phyloP scores from a whole-genome alignment of 2,329 filamentous ascomycete species.

The Xylariomycetidae sp. region DNA sequence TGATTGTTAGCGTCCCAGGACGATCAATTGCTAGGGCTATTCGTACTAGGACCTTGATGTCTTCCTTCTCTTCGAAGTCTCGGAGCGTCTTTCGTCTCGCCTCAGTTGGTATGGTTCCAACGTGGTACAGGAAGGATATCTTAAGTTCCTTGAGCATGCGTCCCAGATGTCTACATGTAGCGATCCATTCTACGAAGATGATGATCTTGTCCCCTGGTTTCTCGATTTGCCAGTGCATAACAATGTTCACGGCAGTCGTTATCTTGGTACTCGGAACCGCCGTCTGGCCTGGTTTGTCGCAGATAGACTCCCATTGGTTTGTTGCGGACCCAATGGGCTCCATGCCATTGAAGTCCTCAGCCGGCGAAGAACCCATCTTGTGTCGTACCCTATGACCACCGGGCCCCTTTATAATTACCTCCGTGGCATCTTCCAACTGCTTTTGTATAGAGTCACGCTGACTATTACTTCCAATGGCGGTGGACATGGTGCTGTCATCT shows the following conservation, averaged over 20 bases:
- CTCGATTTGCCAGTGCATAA: conserved; percentile 2
- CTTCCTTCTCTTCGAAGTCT: conserved; percentile 10
- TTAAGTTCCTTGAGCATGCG: conserved; percentile 25
- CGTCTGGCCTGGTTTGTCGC: neutral
- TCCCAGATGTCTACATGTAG: conserved; percentile 29
- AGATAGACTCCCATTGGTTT: conserved; percentile 4
- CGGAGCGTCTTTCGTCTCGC: conserved; percentile 16
- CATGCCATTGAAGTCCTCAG: too few relatives aligned
- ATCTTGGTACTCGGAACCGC: conserved; percentile 7
- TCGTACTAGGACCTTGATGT: conserved; percentile 32
- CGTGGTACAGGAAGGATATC: conserved; percentile 34
- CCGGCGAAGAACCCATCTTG: too few relatives aligned
- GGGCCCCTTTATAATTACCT: too few relatives aligned
- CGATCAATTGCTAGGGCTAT: too few relatives aligned
- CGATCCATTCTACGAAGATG: conserved; percentile 17
- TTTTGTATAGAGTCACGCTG: too few relatives aligned
- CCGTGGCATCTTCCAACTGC: too few relatives aligned
- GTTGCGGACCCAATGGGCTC: too few relatives aligned
- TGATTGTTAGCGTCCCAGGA: conserved; percentile 3
- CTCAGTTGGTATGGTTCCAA: conserved; percentile 14
- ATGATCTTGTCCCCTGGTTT: conserved; percentile 9
- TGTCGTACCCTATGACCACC: too few relatives aligned
- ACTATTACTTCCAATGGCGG: too few relatives aligned
- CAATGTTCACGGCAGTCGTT: neutral
- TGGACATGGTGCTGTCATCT: too few relatives aligned